Percentiles rank a stretch among this genome's conserved stretches.
phyloP scores from a whole-genome alignment of 805 yeast genomes.

The Kuraishia cidri region DNA sequence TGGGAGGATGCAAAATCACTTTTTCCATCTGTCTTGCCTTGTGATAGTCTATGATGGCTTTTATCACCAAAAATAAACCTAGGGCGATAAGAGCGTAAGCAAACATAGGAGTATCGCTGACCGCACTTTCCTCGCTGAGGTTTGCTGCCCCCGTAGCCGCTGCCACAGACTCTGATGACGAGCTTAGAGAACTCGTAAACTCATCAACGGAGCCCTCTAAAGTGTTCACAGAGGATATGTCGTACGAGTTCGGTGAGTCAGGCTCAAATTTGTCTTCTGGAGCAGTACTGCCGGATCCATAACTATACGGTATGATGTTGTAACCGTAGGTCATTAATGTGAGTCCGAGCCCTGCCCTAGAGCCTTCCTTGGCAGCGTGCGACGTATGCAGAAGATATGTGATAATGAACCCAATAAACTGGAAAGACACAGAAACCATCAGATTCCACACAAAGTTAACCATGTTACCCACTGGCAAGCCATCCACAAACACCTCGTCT shows the following conservation, averaged over 20 bases:
- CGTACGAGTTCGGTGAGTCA: conserved; percentile 48
- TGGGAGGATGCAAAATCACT: conserved; percentile 41
- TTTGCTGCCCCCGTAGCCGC: conserved; percentile 1
- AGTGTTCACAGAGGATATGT: conserved; percentile 21
- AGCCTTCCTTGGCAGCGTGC: conserved; percentile 95
- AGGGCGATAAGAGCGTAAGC: conserved; percentile 57
- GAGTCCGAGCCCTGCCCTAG: conserved; percentile 84
- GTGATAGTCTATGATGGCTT: conserved; percentile 64
- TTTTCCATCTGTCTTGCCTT: conserved; percentile 73
- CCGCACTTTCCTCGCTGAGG: conserved; percentile 5
- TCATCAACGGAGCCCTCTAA: conserved; percentile 17
- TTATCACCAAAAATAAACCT: conserved; percentile 58
- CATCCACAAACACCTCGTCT: conserved; percentile 91
- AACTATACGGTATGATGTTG: conserved; percentile 38
- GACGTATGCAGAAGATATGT: conserved; percentile 91
- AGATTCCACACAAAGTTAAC: conserved; percentile 86
- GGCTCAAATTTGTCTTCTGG: conserved; percentile 37
- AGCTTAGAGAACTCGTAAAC: conserved; percentile 13
- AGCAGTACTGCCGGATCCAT: conserved; percentile 11
- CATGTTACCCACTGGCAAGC: conserved; percentile 90
- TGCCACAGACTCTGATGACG: background rate
- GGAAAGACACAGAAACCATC: conserved; percentile 84
- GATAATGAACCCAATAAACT: conserved; percentile 84
- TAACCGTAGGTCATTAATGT: conserved; percentile 71
- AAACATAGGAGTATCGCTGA: conserved; percentile 35